These are phyloP conservation scores for Sugiyamaella boreocaroliniensis DNA, from an alignment of 805 yeast genomes.

Conservation along the genomic window DNA sequence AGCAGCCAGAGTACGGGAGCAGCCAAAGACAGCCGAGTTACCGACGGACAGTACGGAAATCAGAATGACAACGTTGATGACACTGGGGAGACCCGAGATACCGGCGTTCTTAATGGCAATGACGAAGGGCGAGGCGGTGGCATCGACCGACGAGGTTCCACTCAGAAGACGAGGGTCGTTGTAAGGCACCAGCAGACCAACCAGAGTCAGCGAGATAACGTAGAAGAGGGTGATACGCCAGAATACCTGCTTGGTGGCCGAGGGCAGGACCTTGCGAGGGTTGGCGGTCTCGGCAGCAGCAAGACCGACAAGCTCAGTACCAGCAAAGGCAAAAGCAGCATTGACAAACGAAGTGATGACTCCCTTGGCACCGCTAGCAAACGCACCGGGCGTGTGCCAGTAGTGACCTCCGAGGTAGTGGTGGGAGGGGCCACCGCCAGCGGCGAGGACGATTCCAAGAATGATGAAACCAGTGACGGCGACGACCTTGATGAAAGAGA, in stretches of 20 bases:
- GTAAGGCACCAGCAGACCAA: slow-evolving; percentile 60
- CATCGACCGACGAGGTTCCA: slow-evolving; percentile 47
- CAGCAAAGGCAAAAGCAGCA: slow-evolving; percentile 61
- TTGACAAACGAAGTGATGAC: slow-evolving; percentile 57
- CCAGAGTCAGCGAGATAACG: slow-evolving; percentile 44
- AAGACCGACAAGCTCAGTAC: slow-evolving; percentile 59
- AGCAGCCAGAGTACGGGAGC: slow-evolving; percentile 60
- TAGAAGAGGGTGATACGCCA: slow-evolving; percentile 67
- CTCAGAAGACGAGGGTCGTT: slow-evolving; percentile 39
- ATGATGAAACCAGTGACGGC: slow-evolving; percentile 54
- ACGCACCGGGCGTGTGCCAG: slow-evolving; percentile 63
- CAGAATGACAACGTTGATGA: slow-evolving; percentile 63
- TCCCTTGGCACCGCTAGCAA: slow-evolving; percentile 57
- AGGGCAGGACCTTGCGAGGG: slow-evolving; percentile 56
- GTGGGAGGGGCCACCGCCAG: slow-evolving; percentile 53
- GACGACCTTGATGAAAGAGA: slow-evolving; percentile 47
- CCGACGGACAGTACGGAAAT: slow-evolving; percentile 66
- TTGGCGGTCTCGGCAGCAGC: slow-evolving; percentile 64
- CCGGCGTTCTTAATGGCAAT: slow-evolving; percentile 63
- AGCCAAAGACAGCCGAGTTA: slow-evolving; percentile 63
- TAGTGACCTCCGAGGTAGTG: slow-evolving; percentile 45
- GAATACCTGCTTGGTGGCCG: slow-evolving; percentile 65
- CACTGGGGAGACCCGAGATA: slow-evolving; percentile 54
- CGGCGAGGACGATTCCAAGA: slow-evolving; percentile 45
- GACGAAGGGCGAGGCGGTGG: slow-evolving; percentile 71